A percentile compares a stretch with the other conserved stretches of the same genome.
Conservation (phyloP, 1,284 basidiomycete genomes). For the Omphalotus olearius region DNA sequence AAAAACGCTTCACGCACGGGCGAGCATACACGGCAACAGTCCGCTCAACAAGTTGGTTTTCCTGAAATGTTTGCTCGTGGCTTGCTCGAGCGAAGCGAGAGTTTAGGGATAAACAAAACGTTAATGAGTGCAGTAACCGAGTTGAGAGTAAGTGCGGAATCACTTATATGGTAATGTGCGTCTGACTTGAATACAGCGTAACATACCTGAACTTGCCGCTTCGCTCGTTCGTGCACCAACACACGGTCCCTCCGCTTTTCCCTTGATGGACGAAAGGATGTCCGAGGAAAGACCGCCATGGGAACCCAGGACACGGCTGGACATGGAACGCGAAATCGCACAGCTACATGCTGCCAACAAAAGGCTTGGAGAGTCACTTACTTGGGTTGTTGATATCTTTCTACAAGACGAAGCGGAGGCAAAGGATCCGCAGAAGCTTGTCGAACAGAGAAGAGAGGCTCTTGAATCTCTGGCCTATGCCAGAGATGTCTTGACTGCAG, state of each 20-base stretch:
- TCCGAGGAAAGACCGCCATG: constrained; percentile 55
- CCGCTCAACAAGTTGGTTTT: constrained; percentile 44
- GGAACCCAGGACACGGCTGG: constrained; percentile 61
- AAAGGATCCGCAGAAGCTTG: constrained; percentile 33
- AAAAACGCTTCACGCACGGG: constrained; percentile 11
- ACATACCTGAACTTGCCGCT: constrained; percentile 76
- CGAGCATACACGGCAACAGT: constrained; percentile 34
- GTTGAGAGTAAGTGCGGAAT: constrained; percentile 46
- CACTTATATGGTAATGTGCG: constrained; percentile 9
- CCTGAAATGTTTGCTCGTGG: constrained; percentile 71
- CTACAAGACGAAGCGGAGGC: constrained; percentile 49
- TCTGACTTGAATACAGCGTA: constrained; percentile 48
- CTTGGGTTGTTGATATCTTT: constrained; percentile 68
- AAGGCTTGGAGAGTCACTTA: constrained; percentile 60
- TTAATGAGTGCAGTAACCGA: constrained; percentile 75
- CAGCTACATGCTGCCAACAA: constrained; percentile 51
- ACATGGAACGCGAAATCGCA: constrained; percentile 60
- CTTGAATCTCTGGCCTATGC: constrained; percentile 72
- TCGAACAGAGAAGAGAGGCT: constrained; percentile 57
- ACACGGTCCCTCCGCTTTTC: constrained; percentile 47
- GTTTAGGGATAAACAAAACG: constrained; percentile 75
- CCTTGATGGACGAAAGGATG: constrained; percentile 57
- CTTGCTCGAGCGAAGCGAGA: constrained; percentile 71
- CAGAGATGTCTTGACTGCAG: constrained; percentile 62
- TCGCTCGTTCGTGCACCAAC: constrained; percentile 57